Evolutionary conservation across 1,284 basidiomycete genomes (phyloP), one percentile per base, ranked within the genome.

Genomic region (Athelia sp.): DNA sequence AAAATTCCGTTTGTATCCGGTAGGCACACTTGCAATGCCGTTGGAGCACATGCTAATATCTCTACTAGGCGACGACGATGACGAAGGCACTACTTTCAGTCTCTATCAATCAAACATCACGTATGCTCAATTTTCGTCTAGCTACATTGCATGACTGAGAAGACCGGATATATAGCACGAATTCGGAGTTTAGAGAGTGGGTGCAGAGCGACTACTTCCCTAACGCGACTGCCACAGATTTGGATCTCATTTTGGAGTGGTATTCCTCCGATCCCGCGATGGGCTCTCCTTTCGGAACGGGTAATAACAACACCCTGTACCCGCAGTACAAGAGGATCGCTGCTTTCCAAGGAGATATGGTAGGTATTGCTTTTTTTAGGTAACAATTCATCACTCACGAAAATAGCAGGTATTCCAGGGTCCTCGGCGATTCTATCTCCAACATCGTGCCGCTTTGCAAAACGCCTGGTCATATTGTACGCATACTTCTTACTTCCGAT

Each of bases 1-100:
- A 58, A 62, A 10, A 51, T 71, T 10, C 66, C 68, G 1, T 61
- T 67, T 38, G 53, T 69, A 11, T 53, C 53, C 34, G 66, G 26
- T 29, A 13, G 26, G 26, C 13, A 13, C 13, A 13, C 26, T 29
- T 29, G 13, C 6, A 13, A 4, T 58, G 49, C 46, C 47, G 15
- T 4, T 22, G 18, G 36, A 40, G 11, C 43, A 45, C 43, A 4
- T 8, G 11, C 4, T 36, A 18, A 29, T 6, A 13, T 38, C 46
- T 14, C 32, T 40, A 21, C 24, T 13, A 67, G 52, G 66, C 52
- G 52, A 57, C 29, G 46, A 62, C 55, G 58, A 71, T 49, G 62
- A 73, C 55, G 56, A 70, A 40, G 56, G 71, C 48, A 64, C 71
- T 1, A 19, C 59, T 14, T 65, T 67, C 51, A 48, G 62, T 2